Percentiles rank a stretch among this genome's conserved stretches.
These are phyloP conservation scores for Miscanthus lutarioriparius DNA, from an alignment of 176 grass and related monocot species.

Conservation along the genomic window DNA sequence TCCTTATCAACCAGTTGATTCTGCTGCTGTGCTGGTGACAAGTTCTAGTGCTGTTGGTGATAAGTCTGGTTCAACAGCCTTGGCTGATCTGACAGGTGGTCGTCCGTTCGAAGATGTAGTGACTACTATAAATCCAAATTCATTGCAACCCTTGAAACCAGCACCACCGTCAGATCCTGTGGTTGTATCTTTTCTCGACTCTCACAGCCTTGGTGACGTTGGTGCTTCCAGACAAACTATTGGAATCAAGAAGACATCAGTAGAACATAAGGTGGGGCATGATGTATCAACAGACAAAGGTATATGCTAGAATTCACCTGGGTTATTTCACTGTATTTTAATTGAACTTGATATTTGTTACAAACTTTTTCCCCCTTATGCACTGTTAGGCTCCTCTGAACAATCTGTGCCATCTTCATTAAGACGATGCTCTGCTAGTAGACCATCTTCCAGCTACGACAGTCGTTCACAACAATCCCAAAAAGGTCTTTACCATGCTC, in stretches of 20 bases:
- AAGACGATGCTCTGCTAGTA: conserved; percentile 34
- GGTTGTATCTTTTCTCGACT: conserved; percentile 30
- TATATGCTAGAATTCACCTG: background rate
- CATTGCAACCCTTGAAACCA: background rate
- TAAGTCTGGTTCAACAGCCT: background rate
- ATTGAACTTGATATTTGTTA: background rate
- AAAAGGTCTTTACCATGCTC: conserved; percentile 43
- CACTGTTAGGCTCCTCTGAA: conserved; percentile 42
- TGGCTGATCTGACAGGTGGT: conserved; percentile 20
- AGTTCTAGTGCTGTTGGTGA: conserved; percentile 30
- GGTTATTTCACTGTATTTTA: background rate
- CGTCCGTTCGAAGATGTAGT: conserved; percentile 14
- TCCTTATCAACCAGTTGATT: conserved; percentile 13
- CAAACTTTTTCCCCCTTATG: background rate
- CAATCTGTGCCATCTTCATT: conserved; percentile 39
- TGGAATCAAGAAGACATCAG: conserved; percentile 21
- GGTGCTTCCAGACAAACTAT: conserved; percentile 45
- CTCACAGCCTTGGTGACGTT: conserved; percentile 26
- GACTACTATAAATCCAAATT: conserved; percentile 26
- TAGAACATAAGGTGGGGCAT: background rate
- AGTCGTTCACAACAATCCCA: conserved; percentile 49
- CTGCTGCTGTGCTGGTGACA: conserved; percentile 9
- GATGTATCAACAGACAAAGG: conserved; percentile 25
- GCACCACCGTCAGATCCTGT: conserved; percentile 34
- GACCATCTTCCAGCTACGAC: conserved; percentile 55